These are phyloP conservation scores for Piloderma croceum DNA, from an alignment of 768 basidiomycete species.

Conservation along the genomic window DNA sequence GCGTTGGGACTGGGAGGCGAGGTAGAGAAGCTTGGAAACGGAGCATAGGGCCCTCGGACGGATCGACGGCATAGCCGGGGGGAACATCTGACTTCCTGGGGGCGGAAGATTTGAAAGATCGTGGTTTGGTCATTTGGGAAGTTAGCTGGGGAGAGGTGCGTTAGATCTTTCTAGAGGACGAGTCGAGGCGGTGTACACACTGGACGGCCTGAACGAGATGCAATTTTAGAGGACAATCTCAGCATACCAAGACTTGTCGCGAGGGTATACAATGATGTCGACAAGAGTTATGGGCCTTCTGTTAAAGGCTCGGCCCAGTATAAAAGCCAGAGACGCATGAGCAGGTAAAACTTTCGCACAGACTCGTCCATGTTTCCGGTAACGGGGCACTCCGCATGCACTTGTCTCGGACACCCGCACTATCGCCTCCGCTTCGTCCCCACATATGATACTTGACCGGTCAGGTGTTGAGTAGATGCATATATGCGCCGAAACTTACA, in stretches of 20 bases:
- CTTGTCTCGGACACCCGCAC: no score
- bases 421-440: no score
- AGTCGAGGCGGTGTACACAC: constrained; percentile 9
- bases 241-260: constrained; percentile 20
- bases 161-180: neutral
- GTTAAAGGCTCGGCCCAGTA: no score
- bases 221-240: constrained; percentile 13
- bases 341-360: no score
- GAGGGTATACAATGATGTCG: no score
- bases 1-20: constrained; percentile 75
- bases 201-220: constrained; percentile 13
- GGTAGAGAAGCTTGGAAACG: constrained; percentile 71
- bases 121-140: constrained; percentile 24
- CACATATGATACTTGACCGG: no score
- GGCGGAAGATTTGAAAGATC: constrained; percentile 27
- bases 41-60: constrained; percentile 60
- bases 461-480: no score
- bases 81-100: constrained; percentile 25
- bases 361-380: no score
- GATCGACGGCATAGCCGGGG: constrained; percentile 49
- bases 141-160: constrained; percentile 6
- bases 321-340: no score
- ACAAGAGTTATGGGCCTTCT: no score
- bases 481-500: no score
- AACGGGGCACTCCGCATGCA: no score